Base-by-base conservation (phyloP, 2,329 filamentous ascomycete species). In the Curvularia lunata region DNA sequence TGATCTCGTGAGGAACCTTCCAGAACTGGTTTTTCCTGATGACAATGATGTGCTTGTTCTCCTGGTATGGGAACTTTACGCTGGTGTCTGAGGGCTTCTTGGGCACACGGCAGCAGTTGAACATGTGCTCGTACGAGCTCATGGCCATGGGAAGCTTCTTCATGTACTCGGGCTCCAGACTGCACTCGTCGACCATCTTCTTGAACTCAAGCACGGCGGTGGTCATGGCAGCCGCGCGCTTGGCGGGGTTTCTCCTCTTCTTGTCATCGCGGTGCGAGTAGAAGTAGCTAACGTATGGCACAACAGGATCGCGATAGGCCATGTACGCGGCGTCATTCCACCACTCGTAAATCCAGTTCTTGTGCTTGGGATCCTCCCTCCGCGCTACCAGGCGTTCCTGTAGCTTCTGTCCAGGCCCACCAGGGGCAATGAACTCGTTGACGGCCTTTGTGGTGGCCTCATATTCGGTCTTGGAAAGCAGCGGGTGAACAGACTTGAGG, bases 91-190 rank as follows among this genome's bases (percentile, higher is more conserved):
- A 85, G 12, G 91, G 90, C 71, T 89, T 89, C 52, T 90, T 90
- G 28, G 94, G 89, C 40, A 98, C 88, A 68, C 95, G 89, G 78
- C 87, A 91, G 79, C 86, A 88, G 80, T 99, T 98, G 86, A 99
- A 99, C 95, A 99, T 99, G 86, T 89, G 98, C 81, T 97, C 84
- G 83, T 97, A 98, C 75, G 91, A 95, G 83, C 92, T 92, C 95
- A 99, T 99, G 79, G 93, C 95, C 74, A 98, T 94, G 59, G 95
- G 95, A 58, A 96, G 85, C 80, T 92, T 93, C 83, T 96, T 96
- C 92, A 99, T 97, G 81, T 97, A 98, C 80, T 99, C 95, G 23
- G 95, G 95, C 82, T 99, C 95, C 51, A 99, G 83, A 7, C 87
- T 88, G 65, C 89, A 88, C 42, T 78, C 77, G 74, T 97, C 94